phyloP scores from a whole-genome alignment of 345 rosid species.

The Camelina hispida region DNA sequence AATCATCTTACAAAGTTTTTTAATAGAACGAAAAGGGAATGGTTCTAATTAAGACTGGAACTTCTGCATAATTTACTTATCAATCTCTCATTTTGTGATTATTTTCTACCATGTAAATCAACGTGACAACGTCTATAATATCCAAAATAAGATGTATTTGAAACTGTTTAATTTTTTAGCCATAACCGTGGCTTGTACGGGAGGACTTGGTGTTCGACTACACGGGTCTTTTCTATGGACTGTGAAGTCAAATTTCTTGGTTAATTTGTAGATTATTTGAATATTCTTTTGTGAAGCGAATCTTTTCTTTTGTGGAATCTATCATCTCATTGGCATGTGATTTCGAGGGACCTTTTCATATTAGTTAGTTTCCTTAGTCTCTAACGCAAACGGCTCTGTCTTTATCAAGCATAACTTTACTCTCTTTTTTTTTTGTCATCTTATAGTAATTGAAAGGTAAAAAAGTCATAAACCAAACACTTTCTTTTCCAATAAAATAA shows the following conservation, averaged over 20 bases:
- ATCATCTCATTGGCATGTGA: slow-evolving; percentile 31
- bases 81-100: background rate
- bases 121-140: background rate
- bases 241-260: slow-evolving; percentile 10
- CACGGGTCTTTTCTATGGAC: background rate
- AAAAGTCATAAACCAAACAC: slow-evolving; percentile 10
- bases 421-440: slow-evolving; percentile 4
- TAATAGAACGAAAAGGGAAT: slow-evolving; percentile 2
- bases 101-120: background rate
- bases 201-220: background rate
- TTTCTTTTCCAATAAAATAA: background rate
- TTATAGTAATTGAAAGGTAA: slow-evolving; percentile 20
- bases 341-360: slow-evolving; percentile 22
- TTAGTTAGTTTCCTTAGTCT: slow-evolving; percentile 38
- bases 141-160: background rate
- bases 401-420: slow-evolving; percentile 5
- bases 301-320: slow-evolving; percentile 35
- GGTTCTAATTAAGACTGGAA: background rate
- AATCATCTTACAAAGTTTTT: slow-evolving; percentile 7
- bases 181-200: background rate
- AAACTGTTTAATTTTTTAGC: background rate
- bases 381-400: slow-evolving; percentile 24
- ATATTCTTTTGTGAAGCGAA: slow-evolving; percentile 6
- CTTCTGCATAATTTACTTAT: background rate
- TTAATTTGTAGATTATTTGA: background rate